Percentiles rank a stretch among this genome's conserved stretches.
phyloP scores from a whole-genome alignment of 768 basidiomycete species.

The Hygrocybe punicea region DNA sequence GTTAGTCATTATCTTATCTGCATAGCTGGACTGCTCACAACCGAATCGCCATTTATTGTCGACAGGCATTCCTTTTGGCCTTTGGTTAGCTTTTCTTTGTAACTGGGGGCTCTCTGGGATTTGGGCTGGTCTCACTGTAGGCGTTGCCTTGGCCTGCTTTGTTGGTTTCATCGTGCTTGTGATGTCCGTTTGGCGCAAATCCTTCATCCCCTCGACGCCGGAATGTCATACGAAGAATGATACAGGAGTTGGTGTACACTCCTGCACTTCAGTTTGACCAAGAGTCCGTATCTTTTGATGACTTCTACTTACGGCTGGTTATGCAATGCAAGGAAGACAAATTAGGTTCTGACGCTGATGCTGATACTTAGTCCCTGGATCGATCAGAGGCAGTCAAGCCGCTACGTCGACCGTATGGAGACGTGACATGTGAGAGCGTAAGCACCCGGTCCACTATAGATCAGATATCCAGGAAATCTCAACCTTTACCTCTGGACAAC shows the following conservation, averaged over 20 bases:
- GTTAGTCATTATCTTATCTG: too few species aligned
- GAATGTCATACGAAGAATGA: too few species aligned
- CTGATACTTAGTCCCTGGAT: too few species aligned
- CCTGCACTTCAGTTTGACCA: neutral
- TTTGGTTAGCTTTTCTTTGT: conserved; percentile 2
- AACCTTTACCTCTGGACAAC: too few species aligned
- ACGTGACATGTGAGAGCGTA: too few species aligned
- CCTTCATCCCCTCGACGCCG: neutral
- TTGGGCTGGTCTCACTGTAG: conserved; percentile 6
- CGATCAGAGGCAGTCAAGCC: too few species aligned
- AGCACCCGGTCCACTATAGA: too few species aligned
- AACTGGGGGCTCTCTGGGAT: conserved; percentile 8
- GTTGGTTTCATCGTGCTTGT: conserved; percentile 5
- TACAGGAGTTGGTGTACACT: neutral
- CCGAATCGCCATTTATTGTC: too few species aligned
- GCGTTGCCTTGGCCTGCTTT: neutral
- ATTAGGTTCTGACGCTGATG: too few species aligned
- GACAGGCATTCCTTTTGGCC: conserved; percentile 7
- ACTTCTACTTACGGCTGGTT: neutral
- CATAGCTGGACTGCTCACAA: too few species aligned
- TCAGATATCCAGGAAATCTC: too few species aligned
- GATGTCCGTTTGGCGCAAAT: neutral
- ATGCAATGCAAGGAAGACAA: neutral
- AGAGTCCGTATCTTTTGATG: neutral
- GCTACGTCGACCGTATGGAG: too few species aligned